Base-by-base conservation (phyloP, 805 yeast species). In the Saccharomyces eubayanus region DNA sequence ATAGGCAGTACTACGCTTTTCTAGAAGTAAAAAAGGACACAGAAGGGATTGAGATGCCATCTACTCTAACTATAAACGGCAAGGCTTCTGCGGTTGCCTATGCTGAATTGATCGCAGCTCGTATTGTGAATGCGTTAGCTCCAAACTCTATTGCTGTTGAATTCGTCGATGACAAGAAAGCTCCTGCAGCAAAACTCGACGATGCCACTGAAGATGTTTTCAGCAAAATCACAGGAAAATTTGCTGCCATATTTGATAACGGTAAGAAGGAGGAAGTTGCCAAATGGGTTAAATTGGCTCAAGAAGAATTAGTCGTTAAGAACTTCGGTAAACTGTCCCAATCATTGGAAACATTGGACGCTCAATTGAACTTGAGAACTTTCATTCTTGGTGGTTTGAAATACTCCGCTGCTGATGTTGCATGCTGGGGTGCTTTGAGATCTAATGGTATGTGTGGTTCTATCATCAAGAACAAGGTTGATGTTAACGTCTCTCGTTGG, bases 361-460 rank as follows among this genome's bases (percentile, higher is more conserved):
- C 84, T 48, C 91, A 85, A 70, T 78, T 92, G 71, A 89, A 89
- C 78, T 82, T 87, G 77, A 82, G 96, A 67, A 81, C 97, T 6
- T 91, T 81, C 68, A 69, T 89, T 52, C 72, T 80, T 53, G 96
- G 94, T 43, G 67, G 67, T 6, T 78, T 83, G 72, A 60, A 74
- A n/a, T 74, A 79, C 57, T 75, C 95, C 12, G 70, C 83, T 47
- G 94, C 96, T 51, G 99, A 92, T 72, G 76, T 89, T 57, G 87
- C 92, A 14, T 77, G 87, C 21, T 92, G 97, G 97, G 97, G 97
- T 71, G 88, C 86, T 49, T 77, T 92, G 62, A 83, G 97, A 74
- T 88, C 96, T 58, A 92, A 94, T 70, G 89, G 96, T 52, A 85
- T 92, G 69, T 88, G 91, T 77, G 96, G 94, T 27, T 87, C 96